Evolutionary conservation across 2,329 filamentous ascomycete species (phyloP).

Genomic region (Sarocladium strictum): DNA sequence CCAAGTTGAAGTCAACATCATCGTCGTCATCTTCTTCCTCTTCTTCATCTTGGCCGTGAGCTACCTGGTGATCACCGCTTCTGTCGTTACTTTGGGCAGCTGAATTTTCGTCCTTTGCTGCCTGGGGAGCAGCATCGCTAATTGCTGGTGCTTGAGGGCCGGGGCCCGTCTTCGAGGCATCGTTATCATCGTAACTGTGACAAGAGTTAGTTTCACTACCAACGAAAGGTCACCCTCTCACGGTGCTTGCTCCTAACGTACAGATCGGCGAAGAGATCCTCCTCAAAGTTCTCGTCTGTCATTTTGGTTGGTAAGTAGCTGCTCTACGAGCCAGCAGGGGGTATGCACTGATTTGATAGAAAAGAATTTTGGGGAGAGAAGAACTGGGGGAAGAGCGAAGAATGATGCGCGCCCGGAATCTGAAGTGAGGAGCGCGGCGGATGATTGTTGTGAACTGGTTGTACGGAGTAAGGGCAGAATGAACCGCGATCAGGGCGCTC

Average conservation of each 20-base stretch:
- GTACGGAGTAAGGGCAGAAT: not conserved
- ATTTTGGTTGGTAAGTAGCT: slow-evolving; percentile 35
- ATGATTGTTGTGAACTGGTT: not conserved
- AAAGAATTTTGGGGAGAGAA: not conserved
- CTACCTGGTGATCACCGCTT: not conserved
- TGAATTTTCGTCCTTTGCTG: not conserved
- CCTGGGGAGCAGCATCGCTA: slow-evolving; percentile 16
- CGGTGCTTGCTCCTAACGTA: slow-evolving; percentile 41
- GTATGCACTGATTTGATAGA: not conserved
- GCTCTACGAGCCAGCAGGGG: not conserved
- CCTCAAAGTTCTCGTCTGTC: slow-evolving; percentile 82
- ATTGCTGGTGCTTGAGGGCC: slow-evolving; percentile 20
- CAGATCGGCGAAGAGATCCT: slow-evolving; percentile 95
- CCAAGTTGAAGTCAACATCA: slow-evolving; percentile 54
- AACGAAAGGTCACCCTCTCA: too few relatives aligned
- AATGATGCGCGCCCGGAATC: not conserved
- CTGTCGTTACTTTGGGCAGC: not conserved
- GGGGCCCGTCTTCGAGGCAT: slow-evolving; percentile 35
- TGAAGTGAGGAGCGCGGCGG: not conserved
- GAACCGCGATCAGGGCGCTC: not conserved
- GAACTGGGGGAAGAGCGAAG: not conserved
- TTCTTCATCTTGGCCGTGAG: slow-evolving; percentile 20
- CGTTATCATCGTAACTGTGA: slow-evolving; percentile 62
- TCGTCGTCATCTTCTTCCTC: slow-evolving; percentile 48
- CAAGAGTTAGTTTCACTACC: not conserved